Conservation (phyloP, 2,329 filamentous ascomycete genomes). For the Pseudofabraea citricarpa region DNA sequence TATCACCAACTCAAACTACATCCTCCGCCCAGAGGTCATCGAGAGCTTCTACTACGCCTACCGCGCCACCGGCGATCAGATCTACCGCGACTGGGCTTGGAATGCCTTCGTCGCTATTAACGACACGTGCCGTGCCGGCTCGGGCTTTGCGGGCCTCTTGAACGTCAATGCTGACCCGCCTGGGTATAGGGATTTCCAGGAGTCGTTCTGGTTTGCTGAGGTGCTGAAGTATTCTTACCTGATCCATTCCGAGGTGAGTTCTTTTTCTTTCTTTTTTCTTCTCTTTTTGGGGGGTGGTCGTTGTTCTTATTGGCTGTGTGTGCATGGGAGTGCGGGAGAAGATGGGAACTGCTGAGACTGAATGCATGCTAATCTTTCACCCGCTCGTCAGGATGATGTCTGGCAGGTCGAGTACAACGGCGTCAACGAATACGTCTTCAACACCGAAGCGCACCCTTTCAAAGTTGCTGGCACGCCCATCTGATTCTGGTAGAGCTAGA, state of each 20-base stretch:
- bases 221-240: constrained; percentile 81
- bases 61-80: constrained; percentile 67
- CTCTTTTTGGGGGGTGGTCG: too few relatives aligned
- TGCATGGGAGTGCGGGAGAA: too few relatives aligned
- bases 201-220: constrained; percentile 86
- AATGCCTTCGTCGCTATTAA: constrained; percentile 68
- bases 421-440: constrained; percentile 54
- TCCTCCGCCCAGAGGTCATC: constrained; percentile 74
- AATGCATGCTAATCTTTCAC: constrained; percentile 8
- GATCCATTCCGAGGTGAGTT: constrained; percentile 38
- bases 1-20: constrained; percentile 55
- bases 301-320: too few relatives aligned
- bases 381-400: constrained; percentile 26
- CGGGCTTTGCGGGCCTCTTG: constrained; percentile 60
- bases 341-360: too few relatives aligned
- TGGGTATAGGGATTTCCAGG: constrained; percentile 63
- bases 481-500: too few relatives aligned
- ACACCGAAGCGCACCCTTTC: constrained; percentile 61
- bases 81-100: constrained; percentile 84
- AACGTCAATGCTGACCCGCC: constrained; percentile 54
- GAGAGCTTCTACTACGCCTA: constrained; percentile 87
- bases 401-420: constrained; percentile 50
- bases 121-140: constrained; percentile 53
- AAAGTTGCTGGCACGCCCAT: constrained; percentile 32
- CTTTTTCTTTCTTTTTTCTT: not conserved